Conservation (phyloP, 2,329 filamentous ascomycete species). For the Penicillium sp. region DNA sequence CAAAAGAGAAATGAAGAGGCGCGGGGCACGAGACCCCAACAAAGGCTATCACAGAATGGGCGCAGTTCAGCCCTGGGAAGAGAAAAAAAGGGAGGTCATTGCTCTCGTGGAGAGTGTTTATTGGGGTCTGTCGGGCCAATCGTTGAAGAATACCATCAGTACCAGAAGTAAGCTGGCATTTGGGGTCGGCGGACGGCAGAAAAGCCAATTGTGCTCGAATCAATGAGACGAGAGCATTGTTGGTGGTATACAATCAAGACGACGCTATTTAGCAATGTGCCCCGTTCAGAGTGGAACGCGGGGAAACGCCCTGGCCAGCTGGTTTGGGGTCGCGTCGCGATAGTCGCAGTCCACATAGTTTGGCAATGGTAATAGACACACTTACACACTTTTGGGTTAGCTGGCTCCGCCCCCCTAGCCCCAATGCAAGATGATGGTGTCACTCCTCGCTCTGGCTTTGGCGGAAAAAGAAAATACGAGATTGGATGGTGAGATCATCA, state of each 20-base stretch:
- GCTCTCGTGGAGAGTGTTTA: constrained; percentile 1
- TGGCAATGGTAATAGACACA: neutral
- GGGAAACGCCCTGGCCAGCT: constrained; percentile 21
- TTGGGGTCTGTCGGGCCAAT: constrained; percentile 4
- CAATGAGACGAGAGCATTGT: constrained; percentile 1
- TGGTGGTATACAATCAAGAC: neutral
- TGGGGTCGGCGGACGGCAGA: neutral
- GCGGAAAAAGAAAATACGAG: neutral
- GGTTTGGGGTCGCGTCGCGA: constrained; percentile 6
- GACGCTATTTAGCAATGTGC: neutral
- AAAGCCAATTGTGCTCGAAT: neutral
- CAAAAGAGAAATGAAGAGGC: neutral
- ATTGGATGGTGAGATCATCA: constrained; percentile 18
- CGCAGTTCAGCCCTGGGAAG: constrained; percentile 5
- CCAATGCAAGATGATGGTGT: constrained; percentile 4
- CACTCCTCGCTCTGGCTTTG: neutral
- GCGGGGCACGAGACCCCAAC: constrained; percentile 2
- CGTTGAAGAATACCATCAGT: too few species aligned
- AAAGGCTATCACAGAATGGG: neutral
- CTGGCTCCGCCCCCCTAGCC: constrained; percentile 5
- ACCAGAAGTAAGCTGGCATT: too few species aligned
- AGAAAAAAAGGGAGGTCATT: neutral
- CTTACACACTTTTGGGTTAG: neutral
- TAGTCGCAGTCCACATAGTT: too few species aligned
- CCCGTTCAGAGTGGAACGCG: constrained; percentile 25